A percentile compares a stretch with the other conserved stretches of the same genome.
phyloP scores from a whole-genome alignment of 371 early-diverging fungal species.

The Globomyces sp. region DNA sequence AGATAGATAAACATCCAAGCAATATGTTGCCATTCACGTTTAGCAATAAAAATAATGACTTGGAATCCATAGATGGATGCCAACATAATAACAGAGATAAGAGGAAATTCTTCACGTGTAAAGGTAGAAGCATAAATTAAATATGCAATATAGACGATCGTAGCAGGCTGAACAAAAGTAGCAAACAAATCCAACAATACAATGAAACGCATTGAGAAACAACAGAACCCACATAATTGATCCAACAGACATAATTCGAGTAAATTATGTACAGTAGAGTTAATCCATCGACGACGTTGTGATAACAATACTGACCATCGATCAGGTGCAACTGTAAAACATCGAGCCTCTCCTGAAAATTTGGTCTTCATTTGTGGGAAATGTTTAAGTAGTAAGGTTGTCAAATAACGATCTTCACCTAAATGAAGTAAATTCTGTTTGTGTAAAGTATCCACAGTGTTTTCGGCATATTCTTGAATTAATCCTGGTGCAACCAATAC shows the following conservation, averaged over 20 bases:
- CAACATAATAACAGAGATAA: conserved; percentile 44
- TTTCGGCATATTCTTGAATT: conserved; percentile 94
- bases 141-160: conserved; percentile 66
- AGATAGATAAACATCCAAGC: conserved; percentile 58
- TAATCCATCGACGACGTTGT: conserved; percentile 75
- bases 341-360: conserved; percentile 61
- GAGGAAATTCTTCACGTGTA: conserved; percentile 37
- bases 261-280: conserved; percentile 94
- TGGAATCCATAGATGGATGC: conserved; percentile 51
- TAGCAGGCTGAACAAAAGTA: conserved; percentile 66
- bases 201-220: conserved; percentile 94
- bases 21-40: conserved; percentile 50
- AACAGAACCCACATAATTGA: conserved; percentile 93
- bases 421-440: conserved; percentile 60
- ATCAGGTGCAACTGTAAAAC: conserved; percentile 56
- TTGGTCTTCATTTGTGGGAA: conserved; percentile 61
- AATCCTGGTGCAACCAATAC: conserved; percentile 89
- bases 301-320: conserved; percentile 61
- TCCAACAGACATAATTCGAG: conserved; percentile 82
- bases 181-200: conserved; percentile 81
- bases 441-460: conserved; percentile 91
- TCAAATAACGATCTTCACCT: conserved; percentile 68
- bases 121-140: conserved; percentile 56
- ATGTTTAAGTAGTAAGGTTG: conserved; percentile 69
- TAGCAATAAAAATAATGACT: conserved; percentile 51